Conservation (phyloP, 139 green algal species). For the Picochlorum sp. region DNA sequence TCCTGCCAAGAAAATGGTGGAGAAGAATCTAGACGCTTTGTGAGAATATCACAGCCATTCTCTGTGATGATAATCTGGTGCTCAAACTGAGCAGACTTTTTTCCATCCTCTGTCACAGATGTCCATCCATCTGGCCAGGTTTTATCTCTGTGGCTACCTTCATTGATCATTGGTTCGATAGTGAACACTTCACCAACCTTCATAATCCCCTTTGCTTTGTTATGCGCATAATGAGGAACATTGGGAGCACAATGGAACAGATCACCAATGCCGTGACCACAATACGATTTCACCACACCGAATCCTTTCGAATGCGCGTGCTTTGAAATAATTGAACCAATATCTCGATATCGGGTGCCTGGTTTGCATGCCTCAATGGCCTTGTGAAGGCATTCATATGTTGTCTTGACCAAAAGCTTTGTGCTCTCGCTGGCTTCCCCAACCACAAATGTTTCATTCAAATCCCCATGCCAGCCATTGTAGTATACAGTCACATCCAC, state of each 20-base stretch:
- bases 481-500: constrained; percentile 88
- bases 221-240: constrained; percentile 90
- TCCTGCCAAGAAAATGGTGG: constrained; percentile 72
- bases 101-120: constrained; percentile 78
- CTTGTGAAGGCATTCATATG: constrained; percentile 67
- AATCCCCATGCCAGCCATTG: constrained; percentile 86
- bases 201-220: constrained; percentile 89
- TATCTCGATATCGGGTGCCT: constrained; percentile 78
- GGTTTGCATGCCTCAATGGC: constrained; percentile 80
- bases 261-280: constrained; percentile 92
- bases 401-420: constrained; percentile 68
- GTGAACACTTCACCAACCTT: constrained; percentile 83
- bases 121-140: constrained; percentile 97
- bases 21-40: constrained; percentile 57
- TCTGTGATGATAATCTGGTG: constrained; percentile 78
- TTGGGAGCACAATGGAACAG: constrained; percentile 97
- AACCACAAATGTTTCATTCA: constrained; percentile 94
- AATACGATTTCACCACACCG: constrained; percentile 87
- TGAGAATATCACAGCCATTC: constrained; percentile 74
- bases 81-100: constrained; percentile 91
- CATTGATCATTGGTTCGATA: constrained; percentile 98
- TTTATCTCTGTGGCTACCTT: constrained; percentile 58
- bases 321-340: constrained; percentile 82
- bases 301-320: constrained; percentile 50
- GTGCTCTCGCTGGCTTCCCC: constrained; percentile 62